These are phyloP conservation scores for Serendipita sp. DNA, from an alignment of 768 basidiomycete genomes.

Conservation along the genomic window DNA sequence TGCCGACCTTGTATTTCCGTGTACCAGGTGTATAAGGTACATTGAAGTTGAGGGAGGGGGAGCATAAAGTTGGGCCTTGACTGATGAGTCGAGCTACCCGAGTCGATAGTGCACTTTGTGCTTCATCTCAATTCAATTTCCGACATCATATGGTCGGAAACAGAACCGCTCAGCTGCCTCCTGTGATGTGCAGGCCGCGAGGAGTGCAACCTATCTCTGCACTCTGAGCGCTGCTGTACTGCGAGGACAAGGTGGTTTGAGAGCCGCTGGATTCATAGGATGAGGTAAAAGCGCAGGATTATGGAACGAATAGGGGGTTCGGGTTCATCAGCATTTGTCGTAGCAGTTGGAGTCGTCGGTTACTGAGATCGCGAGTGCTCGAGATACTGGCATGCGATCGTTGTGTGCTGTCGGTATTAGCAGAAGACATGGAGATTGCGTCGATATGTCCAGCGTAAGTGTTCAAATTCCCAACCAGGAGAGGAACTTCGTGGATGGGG, in stretches of 20 bases:
- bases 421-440: constrained; percentile 13
- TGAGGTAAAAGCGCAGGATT: neutral
- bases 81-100: neutral
- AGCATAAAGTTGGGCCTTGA: neutral
- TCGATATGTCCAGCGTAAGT: neutral
- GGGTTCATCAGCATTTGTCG: constrained; percentile 58
- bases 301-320: constrained; percentile 15
- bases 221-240: neutral
- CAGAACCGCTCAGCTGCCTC: neutral
- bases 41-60: neutral
- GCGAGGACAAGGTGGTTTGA: neutral
- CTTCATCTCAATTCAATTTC: neutral
- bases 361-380: constrained; percentile 42
- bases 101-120: neutral
- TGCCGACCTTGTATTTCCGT: neutral
- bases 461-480: neutral
- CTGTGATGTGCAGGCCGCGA: neutral
- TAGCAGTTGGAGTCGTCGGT: constrained; percentile 60
- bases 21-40: neutral
- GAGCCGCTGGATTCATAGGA: constrained; percentile 5
- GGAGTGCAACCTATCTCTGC: neutral
- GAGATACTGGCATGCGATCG: neutral
- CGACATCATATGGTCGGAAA: neutral
- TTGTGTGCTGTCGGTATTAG: neutral
- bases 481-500: neutral